Evolutionary conservation across 2,329 filamentous ascomycete species (phyloP), one percentile per base, ranked within the genome.

Genomic region (Fusarium beomiforme): DNA sequence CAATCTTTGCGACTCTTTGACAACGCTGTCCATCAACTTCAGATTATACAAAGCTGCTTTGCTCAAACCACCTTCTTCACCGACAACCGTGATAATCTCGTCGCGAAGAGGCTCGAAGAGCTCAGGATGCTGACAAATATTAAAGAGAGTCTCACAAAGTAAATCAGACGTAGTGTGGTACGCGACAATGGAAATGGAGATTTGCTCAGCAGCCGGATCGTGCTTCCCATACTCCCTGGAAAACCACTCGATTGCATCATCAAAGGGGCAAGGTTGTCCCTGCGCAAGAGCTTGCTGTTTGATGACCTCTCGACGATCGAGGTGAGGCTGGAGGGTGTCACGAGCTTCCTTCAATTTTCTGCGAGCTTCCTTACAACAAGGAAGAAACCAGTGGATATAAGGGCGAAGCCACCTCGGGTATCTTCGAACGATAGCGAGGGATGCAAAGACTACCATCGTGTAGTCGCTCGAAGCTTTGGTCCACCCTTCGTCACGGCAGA

Each of bases 161-260:
- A 76, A 8, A 14, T 78, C 76, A 6, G 83, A 81, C 0, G 87
- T 88, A 1, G 87, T 89, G 75, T 89, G 87, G 29, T 88, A 87
- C 7, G 85, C 84, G 2, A 86, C 87, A 39, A 87, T 83, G 1
- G 81, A 79, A 29, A 79, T 75, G 2, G 50, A 42, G 5, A 77
- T 56, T 41, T 78, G 76, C 2, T 60, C 55, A 1, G 54, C 26
- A 3, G 56, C 69, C 0, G 69, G 49, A 6, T 76, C 72, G 17
- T 69, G 63, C 8, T 66, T 59, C 10, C 86, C 46, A 2, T 86
- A 44, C 82, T 79, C 14, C 81, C 78, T 59, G 1, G 88, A 86
- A 58, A 83, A 81, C 88, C 87, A 90, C 10, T 84, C 87, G 42
- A 89, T 78, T 64, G 85, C 86, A 76, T 89, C 87, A 34, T 12